Evolutionary conservation across 768 basidiomycete genomes (phyloP), one percentile per base, ranked within the genome.

Genomic region (Rhodotorula sphaerocarpa): DNA sequence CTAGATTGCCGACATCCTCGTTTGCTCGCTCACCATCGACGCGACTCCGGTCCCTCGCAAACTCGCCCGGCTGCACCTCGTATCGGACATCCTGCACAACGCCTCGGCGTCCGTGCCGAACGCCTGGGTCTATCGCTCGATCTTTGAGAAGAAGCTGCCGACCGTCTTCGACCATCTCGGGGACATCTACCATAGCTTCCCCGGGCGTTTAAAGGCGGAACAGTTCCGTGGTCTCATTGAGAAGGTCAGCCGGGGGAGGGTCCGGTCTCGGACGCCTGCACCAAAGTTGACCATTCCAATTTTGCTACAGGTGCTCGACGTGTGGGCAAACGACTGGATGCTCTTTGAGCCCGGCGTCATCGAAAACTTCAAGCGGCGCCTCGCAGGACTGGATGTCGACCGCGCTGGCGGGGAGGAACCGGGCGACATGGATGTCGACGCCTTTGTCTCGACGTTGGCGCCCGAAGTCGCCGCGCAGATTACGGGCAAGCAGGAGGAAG

Each of bases 1-100:
- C 5, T 66, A 96, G 92, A 83, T 99, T 41, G 84, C 85, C 9
- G 90, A 96, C 68, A 83, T 93, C 69, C 88, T 99, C 70, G 83
- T 92, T 31, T 80, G 86, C 21, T 96, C 95, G 9, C 77, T 97
- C 14, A 79, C 88, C 30, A 84, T 97, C 25, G 89, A 90, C 67
- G 79, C 83, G n/a, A 99, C 95, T 2, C 84, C 95, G 1, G 90
- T 97, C n/a, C 95, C 95, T 57, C 85, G 92, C 70, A 99, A 99
- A 75, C 83, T 97, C 57, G 89, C 95, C 30, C 85, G 95, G 30
- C 81, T 99, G 31, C 86, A 96, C 77, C 81, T 99, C 61, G 89
- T 97, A 57, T 96, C 92, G 73, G 95, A 99, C 74, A 96, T 99
- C 67, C 80, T 99, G 47, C 92, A 96, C 76, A 99, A 99, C 75